Base-by-base conservation (phyloP, 306 rosid genomes). In the Fagus crenata region DNA sequence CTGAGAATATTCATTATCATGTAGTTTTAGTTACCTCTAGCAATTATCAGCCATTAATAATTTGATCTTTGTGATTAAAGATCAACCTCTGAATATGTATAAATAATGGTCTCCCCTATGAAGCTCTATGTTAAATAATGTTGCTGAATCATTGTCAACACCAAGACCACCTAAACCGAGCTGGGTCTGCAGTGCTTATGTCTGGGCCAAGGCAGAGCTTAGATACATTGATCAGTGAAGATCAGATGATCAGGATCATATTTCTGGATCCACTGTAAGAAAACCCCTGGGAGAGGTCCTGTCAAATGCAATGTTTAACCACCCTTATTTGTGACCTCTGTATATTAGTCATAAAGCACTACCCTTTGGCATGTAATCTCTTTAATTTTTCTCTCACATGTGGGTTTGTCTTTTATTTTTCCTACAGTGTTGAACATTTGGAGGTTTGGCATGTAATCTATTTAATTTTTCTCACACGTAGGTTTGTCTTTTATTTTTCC, bases 401-500 rank as follows among this genome's bases (percentile, higher is more conserved):
- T 83, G 64, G 64, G 78, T 33, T 36, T 79, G 37, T 71, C 54
- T 75, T 69, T 41, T 85, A 28, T 63, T 63, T 22, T 22, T 22
- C 28, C 28, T 22, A 22, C 28, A 22, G 28, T 22, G 28, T 22
- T 22, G 28, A 22, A 22, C 28, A 22, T 22, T 22, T 22, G 28
- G 28, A 22, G 28, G 28, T 79, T 51, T 54, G 15, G 43, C 53
- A 43, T 5, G 53, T 76, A 76, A 64, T 36, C 67, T 67, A 49
- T 49, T 54, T 72, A 37, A 1, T 40, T 77, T 83, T 76, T 68
- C 40, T 49, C 77, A 69, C 53, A 75, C 54, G 37, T 83, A 59
- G 64, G 78, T 33, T 36, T 79, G 37, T 71, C 54, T 75, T 69
- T 41, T 85, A 28, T 63, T 63, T 22, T 22, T 22, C 28, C 28